A percentile compares a stretch with the other conserved stretches of the same genome.
Conservation (phyloP, 768 basidiomycete species). For the Gymnopilus dilepis region DNA sequence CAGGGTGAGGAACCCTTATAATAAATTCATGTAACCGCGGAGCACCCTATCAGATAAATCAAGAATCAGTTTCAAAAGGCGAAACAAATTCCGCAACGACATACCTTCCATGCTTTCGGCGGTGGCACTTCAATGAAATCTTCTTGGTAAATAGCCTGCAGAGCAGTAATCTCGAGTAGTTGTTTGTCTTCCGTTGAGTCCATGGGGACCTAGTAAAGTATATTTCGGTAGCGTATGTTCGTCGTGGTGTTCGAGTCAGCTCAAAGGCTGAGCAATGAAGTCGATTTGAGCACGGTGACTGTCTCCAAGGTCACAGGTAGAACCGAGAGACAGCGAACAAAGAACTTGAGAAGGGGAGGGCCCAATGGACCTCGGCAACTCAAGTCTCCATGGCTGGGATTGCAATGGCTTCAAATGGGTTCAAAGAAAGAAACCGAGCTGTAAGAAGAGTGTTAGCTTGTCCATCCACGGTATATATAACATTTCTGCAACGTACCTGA, state of each 20-base stretch:
- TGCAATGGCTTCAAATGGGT: conserved; percentile 18
- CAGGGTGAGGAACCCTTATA: conserved; percentile 72
- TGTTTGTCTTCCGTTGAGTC: conserved; percentile 75
- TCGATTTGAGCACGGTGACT: conserved; percentile 19
- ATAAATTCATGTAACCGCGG: conserved; percentile 75
- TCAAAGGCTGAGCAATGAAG: conserved; percentile 16
- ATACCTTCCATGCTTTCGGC: conserved; percentile 84
- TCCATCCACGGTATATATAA: conserved; percentile 20
- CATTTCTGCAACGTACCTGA: conserved; percentile 33
- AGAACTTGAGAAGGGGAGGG: conserved; percentile 67
- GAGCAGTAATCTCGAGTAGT: conserved; percentile 72
- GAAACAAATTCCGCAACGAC: conserved; percentile 15
- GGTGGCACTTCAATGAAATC: conserved; percentile 78
- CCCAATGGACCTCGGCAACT: conserved; percentile 74
- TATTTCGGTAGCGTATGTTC: conserved; percentile 26
- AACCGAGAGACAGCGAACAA: conserved; percentile 35
- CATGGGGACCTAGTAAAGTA: conserved; percentile 49
- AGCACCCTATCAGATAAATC: conserved; percentile 55
- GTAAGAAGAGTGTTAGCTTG: neutral
- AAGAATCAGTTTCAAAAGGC: conserved; percentile 7
- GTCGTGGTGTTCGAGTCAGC: neutral
- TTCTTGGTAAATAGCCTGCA: conserved; percentile 81
- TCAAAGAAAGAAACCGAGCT: conserved; percentile 19
- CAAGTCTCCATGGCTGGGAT: conserved; percentile 68
- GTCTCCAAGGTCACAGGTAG: conserved; percentile 25